A percentile compares a stretch with the other conserved stretches of the same genome.
These are phyloP conservation scores for Pilobolus umbonatus DNA, from an alignment of 192 early-diverging fungal species.

Conservation along the genomic window DNA sequence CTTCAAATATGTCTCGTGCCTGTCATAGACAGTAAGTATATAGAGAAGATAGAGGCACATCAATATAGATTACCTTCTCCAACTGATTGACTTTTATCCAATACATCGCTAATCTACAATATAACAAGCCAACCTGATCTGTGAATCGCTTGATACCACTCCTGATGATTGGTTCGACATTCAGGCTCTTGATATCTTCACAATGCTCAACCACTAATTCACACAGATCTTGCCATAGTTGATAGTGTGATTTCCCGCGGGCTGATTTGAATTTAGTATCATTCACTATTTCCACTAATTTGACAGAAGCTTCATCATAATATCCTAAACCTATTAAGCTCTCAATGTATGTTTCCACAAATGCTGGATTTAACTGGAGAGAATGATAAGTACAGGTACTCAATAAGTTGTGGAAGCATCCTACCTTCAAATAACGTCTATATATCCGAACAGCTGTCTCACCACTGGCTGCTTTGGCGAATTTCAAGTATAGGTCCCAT, in stretches of 20 bases:
- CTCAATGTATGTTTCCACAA: slow-evolving; percentile 70
- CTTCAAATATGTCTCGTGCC: slow-evolving; percentile 93
- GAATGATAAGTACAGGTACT: not conserved
- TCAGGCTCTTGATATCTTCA: slow-evolving; percentile 57
- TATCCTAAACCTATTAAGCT: slow-evolving; percentile 58
- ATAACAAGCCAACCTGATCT: slow-evolving; percentile 85
- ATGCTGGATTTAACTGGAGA: slow-evolving; percentile 75
- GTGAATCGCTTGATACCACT: slow-evolving; percentile 79
- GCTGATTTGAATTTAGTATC: slow-evolving; percentile 62
- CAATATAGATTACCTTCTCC: slow-evolving; percentile 51
- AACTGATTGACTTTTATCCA: slow-evolving; percentile 70
- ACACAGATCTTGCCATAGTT: slow-evolving; percentile 83
- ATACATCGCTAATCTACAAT: slow-evolving; percentile 79
- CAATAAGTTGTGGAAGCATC: not conserved
- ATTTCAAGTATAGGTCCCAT: slow-evolving; percentile 83
- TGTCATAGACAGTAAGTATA: slow-evolving; percentile 23
- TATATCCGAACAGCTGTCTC: slow-evolving; percentile 78
- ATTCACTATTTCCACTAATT: slow-evolving; percentile 69
- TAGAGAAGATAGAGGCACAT: slow-evolving; percentile 10
- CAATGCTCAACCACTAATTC: slow-evolving; percentile 75
- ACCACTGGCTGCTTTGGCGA: slow-evolving; percentile 73
- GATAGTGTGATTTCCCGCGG: slow-evolving; percentile 63
- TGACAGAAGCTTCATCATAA: slow-evolving; percentile 75
- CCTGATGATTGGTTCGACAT: slow-evolving; percentile 78
- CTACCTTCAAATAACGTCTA: slow-evolving; percentile 74